Evolutionary conservation across 352 stramenopile genomes (phyloP).

Genomic region (Pythium aquatile): DNA sequence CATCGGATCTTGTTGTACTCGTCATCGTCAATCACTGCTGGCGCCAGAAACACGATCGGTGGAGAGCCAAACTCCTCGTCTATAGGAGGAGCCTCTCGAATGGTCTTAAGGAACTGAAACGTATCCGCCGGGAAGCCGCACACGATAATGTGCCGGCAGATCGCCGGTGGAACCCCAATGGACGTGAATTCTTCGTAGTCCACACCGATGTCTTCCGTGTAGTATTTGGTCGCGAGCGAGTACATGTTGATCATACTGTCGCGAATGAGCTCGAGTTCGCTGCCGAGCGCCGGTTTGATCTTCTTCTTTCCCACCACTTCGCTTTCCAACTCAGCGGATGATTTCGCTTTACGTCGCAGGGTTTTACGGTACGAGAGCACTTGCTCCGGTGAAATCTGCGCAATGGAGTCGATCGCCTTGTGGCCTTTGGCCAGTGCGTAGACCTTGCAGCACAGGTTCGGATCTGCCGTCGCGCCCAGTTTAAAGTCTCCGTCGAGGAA

Average conservation of each 20-base stretch:
- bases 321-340: constrained; percentile 26
- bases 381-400: constrained; percentile 67
- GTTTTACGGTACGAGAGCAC: constrained; percentile 78
- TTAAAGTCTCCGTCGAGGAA: constrained; percentile 83
- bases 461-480: constrained; percentile 63
- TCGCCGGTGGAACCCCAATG: constrained; percentile 36
- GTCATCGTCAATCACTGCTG: constrained; percentile 47
- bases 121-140: constrained; percentile 65
- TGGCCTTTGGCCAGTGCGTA: constrained; percentile 68
- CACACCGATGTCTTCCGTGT: constrained; percentile 19
- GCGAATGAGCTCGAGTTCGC: constrained; percentile 59
- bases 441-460: constrained; percentile 78
- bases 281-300: constrained; percentile 56
- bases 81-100: constrained; percentile 47
- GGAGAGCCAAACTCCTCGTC: constrained; percentile 42
- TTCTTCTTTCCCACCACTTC: constrained; percentile 39
- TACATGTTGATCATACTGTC: constrained; percentile 61
- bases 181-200: constrained; percentile 60
- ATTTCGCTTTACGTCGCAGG: constrained; percentile 58
- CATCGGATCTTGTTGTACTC: constrained; percentile 50
- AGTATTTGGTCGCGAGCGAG: constrained; percentile 31
- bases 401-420: constrained; percentile 50
- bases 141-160: constrained; percentile 63
- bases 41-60: constrained; percentile 57
- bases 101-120: constrained; percentile 71